Base-by-base conservation (phyloP, 2,329 filamentous ascomycete species). In the Sporothrix pseudoabietina region DNA sequence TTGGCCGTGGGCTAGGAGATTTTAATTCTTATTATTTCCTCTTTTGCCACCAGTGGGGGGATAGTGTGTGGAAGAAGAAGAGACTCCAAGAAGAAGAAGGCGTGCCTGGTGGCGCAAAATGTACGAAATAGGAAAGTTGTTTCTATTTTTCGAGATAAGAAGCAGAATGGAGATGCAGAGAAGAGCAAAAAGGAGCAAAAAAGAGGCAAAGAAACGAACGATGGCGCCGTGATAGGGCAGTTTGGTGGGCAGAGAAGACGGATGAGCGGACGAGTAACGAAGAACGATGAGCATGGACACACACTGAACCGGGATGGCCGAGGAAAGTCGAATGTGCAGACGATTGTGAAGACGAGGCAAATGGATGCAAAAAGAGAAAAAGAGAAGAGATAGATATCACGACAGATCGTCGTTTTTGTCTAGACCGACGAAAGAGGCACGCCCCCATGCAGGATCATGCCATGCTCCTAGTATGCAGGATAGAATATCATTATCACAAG, bases 121-220 rank as follows among this genome's bases (percentile, higher is more conserved):
- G 41, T 44, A 68, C 63, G 49, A 14, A 68, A 68, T 19, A 49
- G 41, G 63, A 49, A 68, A 47, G 22, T 52, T 49, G 41, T 49
- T 52, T 47, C 61, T 47, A 16, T n/a, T 49, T 30, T n/a, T 52
- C 44, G 26, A 68, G 63, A 68, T 68, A 68, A 68, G 41, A 32
- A 35, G 26, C 26, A 32, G 32, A 10, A 30, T 26, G 54, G 35
- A 26, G 39, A 47, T 3, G 22, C 26, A 44, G 39, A 26, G 39
- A 61, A 12, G 6, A 26, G 26, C 26, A 26, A 26, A 10, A 61
- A 12, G 32, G 14, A 1, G 16, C 10, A 14, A 19, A 12, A n/a
- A 10, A 47, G 19, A 65, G 16, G 16, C 57, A 4, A 49, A 49
- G 44, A 49, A 49, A 49, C 44, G 44, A 49, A 49, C 32, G 32